phyloP scores from a whole-genome alignment of 768 basidiomycete genomes.

The Gelatoporia subvermispora region DNA sequence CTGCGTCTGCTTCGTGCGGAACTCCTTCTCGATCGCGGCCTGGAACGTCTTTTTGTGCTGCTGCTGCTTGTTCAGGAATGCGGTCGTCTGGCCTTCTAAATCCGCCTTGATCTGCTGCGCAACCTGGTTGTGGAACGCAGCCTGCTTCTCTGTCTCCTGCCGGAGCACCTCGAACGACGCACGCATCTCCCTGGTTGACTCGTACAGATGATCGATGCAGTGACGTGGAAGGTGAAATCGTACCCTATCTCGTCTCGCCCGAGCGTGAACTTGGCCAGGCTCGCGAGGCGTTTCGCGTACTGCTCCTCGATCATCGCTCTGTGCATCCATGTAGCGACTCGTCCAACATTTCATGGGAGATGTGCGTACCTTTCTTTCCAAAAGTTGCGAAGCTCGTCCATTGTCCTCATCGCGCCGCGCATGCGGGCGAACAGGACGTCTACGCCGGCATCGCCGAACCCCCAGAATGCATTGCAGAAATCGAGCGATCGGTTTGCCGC shows the following conservation, averaged over 20 bases:
- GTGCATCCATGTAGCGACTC: not conserved
- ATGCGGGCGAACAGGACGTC: conserved; percentile 89
- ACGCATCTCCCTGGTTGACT: conserved; percentile 63
- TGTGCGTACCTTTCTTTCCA: conserved; percentile 90
- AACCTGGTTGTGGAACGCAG: conserved; percentile 65
- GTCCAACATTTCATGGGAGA: not conserved
- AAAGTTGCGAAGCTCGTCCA: conserved; percentile 82
- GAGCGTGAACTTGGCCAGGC: conserved; percentile 68
- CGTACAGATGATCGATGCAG: not conserved
- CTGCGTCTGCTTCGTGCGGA: conserved; percentile 84
- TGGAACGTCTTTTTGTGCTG: conserved; percentile 74
- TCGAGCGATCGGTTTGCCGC: conserved; percentile 54
- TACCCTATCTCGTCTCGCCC: conserved; percentile 95
- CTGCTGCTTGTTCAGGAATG: conserved; percentile 61
- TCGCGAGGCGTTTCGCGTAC: conserved; percentile 80
- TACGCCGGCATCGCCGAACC: conserved; percentile 77
- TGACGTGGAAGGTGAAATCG: conserved; percentile 25
- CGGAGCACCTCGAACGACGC: conserved; percentile 76
- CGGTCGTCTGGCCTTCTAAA: conserved; percentile 59
- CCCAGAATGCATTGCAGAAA: conserved; percentile 99
- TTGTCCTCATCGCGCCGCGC: conserved; percentile 78
- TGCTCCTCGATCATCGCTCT: conserved; percentile 93
- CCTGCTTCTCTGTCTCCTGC: conserved; percentile 80
- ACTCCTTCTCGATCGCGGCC: conserved; percentile 79
- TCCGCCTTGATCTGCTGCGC: conserved; percentile 72